Conservation (phyloP, 2,329 filamentous ascomycete species). For the Esteya vermicola region DNA sequence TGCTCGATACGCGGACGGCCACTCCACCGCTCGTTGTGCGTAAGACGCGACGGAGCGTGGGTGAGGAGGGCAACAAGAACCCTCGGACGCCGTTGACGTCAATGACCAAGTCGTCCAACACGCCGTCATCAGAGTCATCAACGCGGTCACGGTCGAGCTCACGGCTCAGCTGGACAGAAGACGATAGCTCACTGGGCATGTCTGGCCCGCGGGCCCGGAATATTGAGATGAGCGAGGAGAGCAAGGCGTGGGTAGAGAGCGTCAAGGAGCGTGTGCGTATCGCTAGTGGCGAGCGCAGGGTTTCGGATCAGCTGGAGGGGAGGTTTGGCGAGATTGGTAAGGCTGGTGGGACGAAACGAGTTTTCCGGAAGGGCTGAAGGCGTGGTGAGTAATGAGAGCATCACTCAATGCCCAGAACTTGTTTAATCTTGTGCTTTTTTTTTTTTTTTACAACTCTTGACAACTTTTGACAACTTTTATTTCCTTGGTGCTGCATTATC, state of each 20-base stretch:
- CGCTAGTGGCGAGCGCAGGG: slow-evolving; percentile 44
- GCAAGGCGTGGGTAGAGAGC: slow-evolving; percentile 66
- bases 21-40: slow-evolving; percentile 38
- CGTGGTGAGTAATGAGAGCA: not conserved
- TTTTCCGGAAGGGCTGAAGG: slow-evolving; percentile 36
- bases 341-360: slow-evolving; percentile 56
- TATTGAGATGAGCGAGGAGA: slow-evolving; percentile 56
- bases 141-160: slow-evolving; percentile 37
- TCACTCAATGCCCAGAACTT: not conserved
- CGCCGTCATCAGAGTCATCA: slow-evolving; percentile 29
- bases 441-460: too few species aligned
- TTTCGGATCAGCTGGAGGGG: slow-evolving; percentile 17
- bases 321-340: slow-evolving; percentile 58
- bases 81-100: not conserved
- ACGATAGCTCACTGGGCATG: slow-evolving; percentile 47
- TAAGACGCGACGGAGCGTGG: slow-evolving; percentile 35
- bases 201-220: slow-evolving; percentile 55
- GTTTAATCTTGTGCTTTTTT: not conserved
- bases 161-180: slow-evolving; percentile 39
- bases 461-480: too few species aligned
- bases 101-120: slow-evolving; percentile 18
- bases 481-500: too few species aligned
- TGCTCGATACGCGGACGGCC: slow-evolving; percentile 20
- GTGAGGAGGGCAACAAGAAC: slow-evolving; percentile 15
- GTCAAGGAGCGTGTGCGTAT: slow-evolving; percentile 68